Evolutionary conservation across 768 basidiomycete genomes (phyloP).

Genomic region (Pulveroboletus ravenelii): DNA sequence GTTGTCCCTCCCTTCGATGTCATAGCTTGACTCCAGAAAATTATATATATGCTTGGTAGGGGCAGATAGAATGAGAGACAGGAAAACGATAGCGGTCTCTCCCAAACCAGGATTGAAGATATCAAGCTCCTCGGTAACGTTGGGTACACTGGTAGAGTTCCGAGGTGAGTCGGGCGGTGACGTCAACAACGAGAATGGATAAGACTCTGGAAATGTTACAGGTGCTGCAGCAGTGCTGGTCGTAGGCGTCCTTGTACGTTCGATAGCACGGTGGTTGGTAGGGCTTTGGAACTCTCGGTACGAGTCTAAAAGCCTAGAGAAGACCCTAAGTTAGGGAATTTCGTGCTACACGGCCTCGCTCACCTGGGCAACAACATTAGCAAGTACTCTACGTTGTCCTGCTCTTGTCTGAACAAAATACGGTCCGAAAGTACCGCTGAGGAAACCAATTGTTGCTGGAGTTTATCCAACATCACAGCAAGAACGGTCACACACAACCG

Average conservation of each 20-base stretch:
- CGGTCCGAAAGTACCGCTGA: conserved; percentile 60
- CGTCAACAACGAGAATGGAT: conserved; percentile 82
- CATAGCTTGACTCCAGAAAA: conserved; percentile 75
- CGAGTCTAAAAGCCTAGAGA: conserved; percentile 71
- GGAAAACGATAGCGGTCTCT: conserved; percentile 80
- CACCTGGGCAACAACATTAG: conserved; percentile 81
- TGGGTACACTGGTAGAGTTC: conserved; percentile 37
- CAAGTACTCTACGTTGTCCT: conserved; percentile 87
- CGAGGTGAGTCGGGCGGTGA: conserved; percentile 54
- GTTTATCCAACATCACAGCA: conserved; percentile 84
- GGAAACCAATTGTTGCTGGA: conserved; percentile 74
- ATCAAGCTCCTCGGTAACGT: conserved; percentile 42
- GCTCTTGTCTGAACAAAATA: conserved; percentile 65
- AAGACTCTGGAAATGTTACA: conserved; percentile 88
- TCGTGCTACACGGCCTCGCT: conserved; percentile 14
- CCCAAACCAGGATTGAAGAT: conserved; percentile 74
- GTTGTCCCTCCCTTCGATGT: conserved; percentile 85
- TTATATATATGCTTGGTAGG: conserved; percentile 71
- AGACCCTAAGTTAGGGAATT: conserved; percentile 3
- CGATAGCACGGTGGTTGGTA: conserved; percentile 62
- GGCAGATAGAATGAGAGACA: conserved; percentile 77
- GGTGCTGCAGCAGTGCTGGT: conserved; percentile 58
- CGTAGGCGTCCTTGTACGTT: conserved; percentile 56
- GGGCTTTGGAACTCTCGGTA: conserved; percentile 78
- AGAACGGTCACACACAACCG: conserved; percentile 87